Evolutionary conservation across 306 rosid genomes (phyloP), one percentile per base, ranked within the genome.

Genomic region (Rosa lucieae): DNA sequence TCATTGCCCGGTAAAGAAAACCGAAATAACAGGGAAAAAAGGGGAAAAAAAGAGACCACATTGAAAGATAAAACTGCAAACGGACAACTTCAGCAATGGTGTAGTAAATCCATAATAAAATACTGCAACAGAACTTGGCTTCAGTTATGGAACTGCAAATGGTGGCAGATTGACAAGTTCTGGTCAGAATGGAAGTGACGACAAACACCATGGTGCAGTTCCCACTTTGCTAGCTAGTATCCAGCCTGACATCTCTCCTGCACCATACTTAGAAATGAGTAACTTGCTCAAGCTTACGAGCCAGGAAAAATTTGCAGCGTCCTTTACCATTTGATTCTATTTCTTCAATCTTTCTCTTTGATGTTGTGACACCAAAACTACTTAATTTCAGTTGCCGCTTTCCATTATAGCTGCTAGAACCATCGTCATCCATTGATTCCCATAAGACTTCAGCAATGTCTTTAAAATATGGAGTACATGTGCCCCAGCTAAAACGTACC

Each of bases 401-500:
- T 39, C 92, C 91, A 76, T 68, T 71, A 55, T 72, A 74, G 49
- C 23, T 77, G 72, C 83, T 70, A 4, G 85, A 79, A 42, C 83
- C 92, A 47, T 89, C 94, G 75, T 85, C 96, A 75, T 91, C 92
- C 81, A 47, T 76, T 74, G 93, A 84, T 83, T 92, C 97, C 98
- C 98, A 94, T 75, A 82, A 74, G 79, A 94, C 98, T 86, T 94
- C 92, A 3, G 75, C 97, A 10, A 75, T 68, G 80, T 85, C 89
- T 84, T 94, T 94, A 78, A 88, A 84, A 79, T 88, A 92, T 17
- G 95, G 68, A 82, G 78, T 90, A 89, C 99, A 94, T 71, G 99
- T 94, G 56, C 91, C 97, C 99, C 99, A 94, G 84, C 99, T 94
- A 86, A 94, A 92, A 53, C 99, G 93, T 37, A 92, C 99, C 86